A percentile compares a stretch with the other conserved stretches of the same genome.
Evolutionary conservation across 2,329 filamentous ascomycete genomes (phyloP).

Genomic region (Arthrobotrys pseudoclavata): DNA sequence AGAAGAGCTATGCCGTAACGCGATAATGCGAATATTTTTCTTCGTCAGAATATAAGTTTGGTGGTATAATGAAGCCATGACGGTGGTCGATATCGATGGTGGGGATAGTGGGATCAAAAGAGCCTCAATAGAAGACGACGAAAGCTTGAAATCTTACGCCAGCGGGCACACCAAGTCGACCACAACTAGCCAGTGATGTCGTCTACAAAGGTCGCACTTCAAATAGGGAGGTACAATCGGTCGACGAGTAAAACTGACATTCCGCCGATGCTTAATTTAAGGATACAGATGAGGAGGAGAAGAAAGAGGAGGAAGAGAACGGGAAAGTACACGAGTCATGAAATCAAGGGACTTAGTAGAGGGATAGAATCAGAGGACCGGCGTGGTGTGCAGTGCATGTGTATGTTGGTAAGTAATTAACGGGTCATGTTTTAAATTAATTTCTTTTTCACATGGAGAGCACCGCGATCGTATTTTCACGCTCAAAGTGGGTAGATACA

Average conservation of each 20-base stretch:
- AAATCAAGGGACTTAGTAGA: constrained; percentile 12
- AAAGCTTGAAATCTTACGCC: not conserved
- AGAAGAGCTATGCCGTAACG: constrained; percentile 71
- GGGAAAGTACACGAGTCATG: constrained; percentile 4
- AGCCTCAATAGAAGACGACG: constrained; percentile 8
- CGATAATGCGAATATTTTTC: constrained; percentile 75
- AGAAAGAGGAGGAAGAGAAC: not conserved
- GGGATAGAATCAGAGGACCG: not conserved
- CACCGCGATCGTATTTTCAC: constrained; percentile 48
- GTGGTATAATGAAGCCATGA: constrained; percentile 64
- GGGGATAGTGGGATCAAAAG: not conserved
- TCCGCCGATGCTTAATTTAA: constrained; percentile 1
- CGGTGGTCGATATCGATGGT: not conserved
- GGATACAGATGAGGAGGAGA: not conserved
- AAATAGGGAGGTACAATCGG: not conserved
- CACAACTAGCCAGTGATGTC: not conserved
- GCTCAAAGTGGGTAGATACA: constrained; percentile 29
- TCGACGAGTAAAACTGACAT: not conserved
- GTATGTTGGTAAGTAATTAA: not conserved
- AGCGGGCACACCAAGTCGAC: not conserved
- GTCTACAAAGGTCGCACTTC: not conserved
- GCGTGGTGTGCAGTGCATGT: not conserved
- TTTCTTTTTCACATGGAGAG: constrained; percentile 20
- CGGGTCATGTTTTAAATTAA: not conserved
- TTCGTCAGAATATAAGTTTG: constrained; percentile 74